These are phyloP conservation scores for Albugo candida DNA, from an alignment of 352 stramenopile genomes.

Conservation along the genomic window DNA sequence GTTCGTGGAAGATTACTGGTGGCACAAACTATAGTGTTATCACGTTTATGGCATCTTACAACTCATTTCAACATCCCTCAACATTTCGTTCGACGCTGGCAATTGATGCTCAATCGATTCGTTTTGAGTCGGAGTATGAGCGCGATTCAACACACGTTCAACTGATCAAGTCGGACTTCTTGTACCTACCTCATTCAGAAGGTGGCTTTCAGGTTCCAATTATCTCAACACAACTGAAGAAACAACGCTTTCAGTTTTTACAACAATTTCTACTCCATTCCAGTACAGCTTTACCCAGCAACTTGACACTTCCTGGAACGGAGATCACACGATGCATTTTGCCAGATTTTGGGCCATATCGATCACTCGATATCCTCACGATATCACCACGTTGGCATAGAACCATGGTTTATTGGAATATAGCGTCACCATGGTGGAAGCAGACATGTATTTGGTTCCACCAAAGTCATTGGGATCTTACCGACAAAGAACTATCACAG, in stretches of 20 bases:
- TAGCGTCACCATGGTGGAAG: background rate
- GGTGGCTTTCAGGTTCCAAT: conserved; percentile 3
- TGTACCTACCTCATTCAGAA: conserved; percentile 4
- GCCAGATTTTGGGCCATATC: background rate
- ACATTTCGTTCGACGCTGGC: background rate
- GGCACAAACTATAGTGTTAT: conserved; percentile 6
- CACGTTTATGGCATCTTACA: conserved; percentile 4
- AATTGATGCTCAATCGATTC: conserved; percentile 6
- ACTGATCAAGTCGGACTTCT: conserved; percentile 2
- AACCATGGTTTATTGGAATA: conserved; percentile 2
- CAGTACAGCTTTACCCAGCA: background rate
- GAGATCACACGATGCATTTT: background rate
- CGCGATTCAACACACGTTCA: conserved; percentile 3
- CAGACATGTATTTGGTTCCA: conserved; percentile 5
- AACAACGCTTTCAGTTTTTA: conserved; percentile 1
- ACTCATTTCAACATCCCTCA: conserved; percentile 1
- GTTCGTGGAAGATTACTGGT: conserved; percentile 1
- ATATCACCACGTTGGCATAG: conserved; percentile 4
- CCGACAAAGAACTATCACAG: background rate
- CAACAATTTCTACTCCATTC: conserved; percentile 1
- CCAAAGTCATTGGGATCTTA: conserved; percentile 6
- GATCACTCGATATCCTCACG: conserved; percentile 4
- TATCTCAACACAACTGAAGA: conserved; percentile 3
- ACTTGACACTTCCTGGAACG: conserved; percentile 1
- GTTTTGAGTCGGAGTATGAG: conserved; percentile 6